Evolutionary conservation across 2,329 filamentous ascomycete species (phyloP).

Genomic region (Diaporthe vaccinii): DNA sequence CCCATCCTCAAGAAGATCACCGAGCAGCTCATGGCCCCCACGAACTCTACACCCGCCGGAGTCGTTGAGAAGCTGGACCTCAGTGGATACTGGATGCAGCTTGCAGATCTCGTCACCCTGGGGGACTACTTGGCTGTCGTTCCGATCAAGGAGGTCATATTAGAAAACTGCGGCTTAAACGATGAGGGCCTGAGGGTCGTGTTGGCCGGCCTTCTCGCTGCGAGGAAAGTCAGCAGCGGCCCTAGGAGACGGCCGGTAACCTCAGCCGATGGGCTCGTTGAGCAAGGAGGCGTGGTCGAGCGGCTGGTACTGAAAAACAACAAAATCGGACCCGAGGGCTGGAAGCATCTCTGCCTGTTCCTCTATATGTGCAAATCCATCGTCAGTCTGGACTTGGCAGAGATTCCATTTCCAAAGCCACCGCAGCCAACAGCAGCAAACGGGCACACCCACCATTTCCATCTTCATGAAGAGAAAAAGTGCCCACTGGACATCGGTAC

Average conservation of each 20-base stretch:
- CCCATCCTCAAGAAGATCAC: slow-evolving; percentile 93
- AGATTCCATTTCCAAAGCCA: slow-evolving; percentile 78
- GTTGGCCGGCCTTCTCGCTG: slow-evolving; percentile 86
- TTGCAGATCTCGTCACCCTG: slow-evolving; percentile 87
- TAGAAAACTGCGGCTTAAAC: slow-evolving; percentile 88
- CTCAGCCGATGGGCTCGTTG: slow-evolving; percentile 54
- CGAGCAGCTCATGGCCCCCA: slow-evolving; percentile 82
- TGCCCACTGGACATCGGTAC: slow-evolving; percentile 66
- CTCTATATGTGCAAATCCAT: slow-evolving; percentile 90
- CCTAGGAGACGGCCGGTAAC: slow-evolving; percentile 59
- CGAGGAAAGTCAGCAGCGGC: slow-evolving; percentile 72
- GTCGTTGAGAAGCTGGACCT: slow-evolving; percentile 86
- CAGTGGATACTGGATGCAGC: slow-evolving; percentile 84
- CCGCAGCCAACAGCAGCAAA: slow-evolving; percentile 43
- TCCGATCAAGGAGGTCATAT: slow-evolving; percentile 85
- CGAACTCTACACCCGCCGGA: slow-evolving; percentile 77
- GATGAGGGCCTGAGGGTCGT: slow-evolving; percentile 91
- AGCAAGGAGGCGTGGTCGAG: slow-evolving; percentile 82
- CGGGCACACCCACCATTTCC: slow-evolving; percentile 47
- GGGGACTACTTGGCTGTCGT: slow-evolving; percentile 96
- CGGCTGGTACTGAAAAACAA: slow-evolving; percentile 93
- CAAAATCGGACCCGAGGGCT: slow-evolving; percentile 87
- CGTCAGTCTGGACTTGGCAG: slow-evolving; percentile 87
- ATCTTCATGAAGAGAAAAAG: slow-evolving; percentile 42
- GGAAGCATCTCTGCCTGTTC: slow-evolving; percentile 92